Conservation (phyloP, 805 yeast species). For the Kuraishia capsulata region DNA sequence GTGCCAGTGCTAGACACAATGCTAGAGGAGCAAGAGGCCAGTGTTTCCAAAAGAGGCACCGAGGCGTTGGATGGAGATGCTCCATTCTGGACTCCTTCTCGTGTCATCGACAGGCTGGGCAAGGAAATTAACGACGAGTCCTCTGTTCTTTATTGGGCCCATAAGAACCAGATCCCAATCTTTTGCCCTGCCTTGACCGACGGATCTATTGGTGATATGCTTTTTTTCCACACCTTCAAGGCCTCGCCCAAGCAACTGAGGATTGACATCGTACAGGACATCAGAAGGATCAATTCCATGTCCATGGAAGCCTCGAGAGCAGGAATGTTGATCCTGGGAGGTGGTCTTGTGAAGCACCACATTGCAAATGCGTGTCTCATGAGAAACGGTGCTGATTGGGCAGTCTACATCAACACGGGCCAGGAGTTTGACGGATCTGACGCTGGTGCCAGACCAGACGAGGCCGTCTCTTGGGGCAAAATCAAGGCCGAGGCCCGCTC, state of each 20-base stretch:
- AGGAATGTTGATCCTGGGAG: constrained; percentile 94
- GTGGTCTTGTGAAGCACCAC: constrained; percentile 94
- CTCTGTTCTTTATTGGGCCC: constrained; percentile 96
- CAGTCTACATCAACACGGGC: constrained; percentile 95
- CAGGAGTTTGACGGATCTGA: constrained; percentile 99
- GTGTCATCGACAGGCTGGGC: constrained; percentile 85
- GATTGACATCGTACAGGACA: constrained; percentile 90
- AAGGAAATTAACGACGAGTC: constrained; percentile 91
- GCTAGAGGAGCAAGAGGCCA: constrained; percentile 80
- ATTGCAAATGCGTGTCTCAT: constrained; percentile 95
- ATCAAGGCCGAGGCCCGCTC: constrained; percentile 89
- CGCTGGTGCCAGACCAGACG: constrained; percentile 99
- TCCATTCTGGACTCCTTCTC: constrained; percentile 91
- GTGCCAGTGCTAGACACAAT: constrained; percentile 85
- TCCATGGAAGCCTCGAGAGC: constrained; percentile 93
- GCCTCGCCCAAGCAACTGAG: constrained; percentile 84
- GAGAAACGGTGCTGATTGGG: constrained; percentile 99
- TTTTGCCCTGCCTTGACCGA: constrained; percentile 98
- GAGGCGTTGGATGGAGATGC: constrained; percentile 57
- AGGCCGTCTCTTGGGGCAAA: constrained; percentile 98
- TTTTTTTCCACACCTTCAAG: constrained; percentile 96
- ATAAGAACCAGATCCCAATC: constrained; percentile 90
- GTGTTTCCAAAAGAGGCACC: constrained; percentile 41
- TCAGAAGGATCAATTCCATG: constrained; percentile 82
- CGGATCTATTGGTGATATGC: constrained; percentile 98